Conservation (phyloP, 2,329 filamentous ascomycete genomes). For the Fusarium subglutinans region DNA sequence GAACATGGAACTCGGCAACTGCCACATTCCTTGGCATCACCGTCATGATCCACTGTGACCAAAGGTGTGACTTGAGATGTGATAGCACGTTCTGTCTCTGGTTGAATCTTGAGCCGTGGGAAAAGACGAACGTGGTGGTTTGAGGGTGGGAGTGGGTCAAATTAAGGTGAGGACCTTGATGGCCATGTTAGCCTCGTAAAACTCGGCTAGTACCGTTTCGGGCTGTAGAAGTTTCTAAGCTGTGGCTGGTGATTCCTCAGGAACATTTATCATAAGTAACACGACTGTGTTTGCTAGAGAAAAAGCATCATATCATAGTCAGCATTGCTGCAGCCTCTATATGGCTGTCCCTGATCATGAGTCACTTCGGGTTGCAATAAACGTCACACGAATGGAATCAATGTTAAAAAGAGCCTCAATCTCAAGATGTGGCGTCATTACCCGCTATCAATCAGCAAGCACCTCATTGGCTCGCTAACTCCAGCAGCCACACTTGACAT, state of each 20-base stretch:
- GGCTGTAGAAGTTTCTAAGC: neutral
- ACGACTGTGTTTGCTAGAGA: neutral
- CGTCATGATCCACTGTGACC: constrained; percentile 7
- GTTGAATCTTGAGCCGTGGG: neutral
- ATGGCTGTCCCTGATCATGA: no score
- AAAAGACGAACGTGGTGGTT: constrained; percentile 1
- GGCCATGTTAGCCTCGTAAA: constrained; percentile 29
- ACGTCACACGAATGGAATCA: neutral
- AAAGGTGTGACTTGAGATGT: neutral
- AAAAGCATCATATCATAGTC: neutral
- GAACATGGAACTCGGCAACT: constrained; percentile 30
- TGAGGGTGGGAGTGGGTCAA: constrained; percentile 37
- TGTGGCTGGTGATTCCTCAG: constrained; percentile 22
- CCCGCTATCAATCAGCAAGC: neutral
- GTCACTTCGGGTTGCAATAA: neutral
- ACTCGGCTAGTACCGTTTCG: constrained; percentile 3
- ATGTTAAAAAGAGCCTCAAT: constrained; percentile 4
- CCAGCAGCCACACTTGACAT: constrained; percentile 33
- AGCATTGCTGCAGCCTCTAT: rapidly evolving
- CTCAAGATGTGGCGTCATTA: constrained; percentile 30
- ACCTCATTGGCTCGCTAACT: constrained; percentile 23
- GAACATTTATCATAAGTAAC: neutral
- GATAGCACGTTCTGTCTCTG: neutral
- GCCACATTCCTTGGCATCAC: constrained; percentile 27
- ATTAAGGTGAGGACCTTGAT: constrained; percentile 45